Conservation (phyloP, 2,329 filamentous ascomycete genomes). For the Lecanicillium sp. region DNA sequence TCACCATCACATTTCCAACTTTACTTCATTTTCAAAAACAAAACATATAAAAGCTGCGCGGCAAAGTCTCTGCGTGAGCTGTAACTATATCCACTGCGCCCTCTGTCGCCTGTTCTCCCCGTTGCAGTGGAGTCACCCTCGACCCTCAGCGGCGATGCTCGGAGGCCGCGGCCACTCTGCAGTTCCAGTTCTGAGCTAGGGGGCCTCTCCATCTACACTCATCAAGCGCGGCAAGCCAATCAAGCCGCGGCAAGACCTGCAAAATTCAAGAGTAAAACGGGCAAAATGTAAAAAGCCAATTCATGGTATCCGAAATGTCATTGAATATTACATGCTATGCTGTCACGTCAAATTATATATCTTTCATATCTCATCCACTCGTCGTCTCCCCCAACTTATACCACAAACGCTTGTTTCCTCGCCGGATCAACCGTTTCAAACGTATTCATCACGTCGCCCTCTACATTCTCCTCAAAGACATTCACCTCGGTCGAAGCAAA, state of each 20-base stretch:
- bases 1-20: too few relatives aligned
- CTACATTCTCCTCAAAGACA: conserved; percentile 48
- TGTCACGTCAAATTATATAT: conserved; percentile 4
- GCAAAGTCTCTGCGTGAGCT: background rate
- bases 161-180: too few relatives aligned
- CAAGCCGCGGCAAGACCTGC: conserved; percentile 1
- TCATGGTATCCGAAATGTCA: too few relatives aligned
- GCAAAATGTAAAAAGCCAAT: too few relatives aligned
- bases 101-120: background rate
- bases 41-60: background rate
- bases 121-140: conserved; percentile 9
- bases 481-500: conserved; percentile 57
- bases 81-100: background rate
- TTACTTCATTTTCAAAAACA: too few relatives aligned
- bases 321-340: too few relatives aligned
- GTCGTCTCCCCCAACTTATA: conserved; percentile 15
- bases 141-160: conserved; percentile 8
- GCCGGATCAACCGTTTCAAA: conserved; percentile 32
- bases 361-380: conserved; percentile 1
- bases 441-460: conserved; percentile 40
- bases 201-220: too few relatives aligned
- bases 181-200: too few relatives aligned
- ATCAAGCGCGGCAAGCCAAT: too few relatives aligned
- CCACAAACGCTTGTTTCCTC: conserved; percentile 17
- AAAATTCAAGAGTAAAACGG: background rate